Evolutionary conservation across 257 asterid species (phyloP), one percentile per base, ranked within the genome.

Genomic region (Penstemon eatonii): DNA sequence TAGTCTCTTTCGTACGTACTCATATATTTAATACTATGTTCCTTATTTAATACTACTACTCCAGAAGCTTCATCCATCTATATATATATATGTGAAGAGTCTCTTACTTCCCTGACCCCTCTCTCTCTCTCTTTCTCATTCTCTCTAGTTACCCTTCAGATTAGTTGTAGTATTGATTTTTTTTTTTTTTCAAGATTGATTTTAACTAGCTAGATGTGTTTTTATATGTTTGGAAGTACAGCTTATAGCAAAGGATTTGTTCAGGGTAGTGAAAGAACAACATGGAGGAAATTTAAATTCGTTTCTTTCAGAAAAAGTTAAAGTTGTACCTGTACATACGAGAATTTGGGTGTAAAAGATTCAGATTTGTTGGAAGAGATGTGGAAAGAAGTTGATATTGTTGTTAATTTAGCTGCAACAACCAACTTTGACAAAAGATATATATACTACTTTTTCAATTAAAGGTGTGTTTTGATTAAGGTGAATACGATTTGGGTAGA

Each of bases 401-500:
- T 91, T 4, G 83, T 91, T 64, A 89, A 89, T 71, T 74, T 85
- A 65, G 97, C 96, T 50, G 97, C 97, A 73, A 89, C 91, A n/a
- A 91, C 97, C 44, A 81, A 82, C 38, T 91, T 91, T 75, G 91
- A 91, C 76, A 96, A 88, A 67, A 89, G 95, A 96, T 89, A 56
- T 3, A 9, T 10, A 5, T 25, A 15, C 18, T 15, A 15, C 18
- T 15, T 15, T 15, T 15, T 15, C 18, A 15, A 15, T 15, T 15
- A 15, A 15, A 15, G 18, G 18, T 15, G 18, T 15, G 18, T 15
- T 15, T 15, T 15, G 18, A 15, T 15, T 15, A 15, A 15, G 18
- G 18, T 15, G 18, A 15, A 15, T 15, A 15, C 0, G 18, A 15
- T 15, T 15, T 15, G 18, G 18, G 18, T 15, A 15, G 18, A 15